Base-by-base conservation (phyloP, 331 rosid species). In the Erythrophleum ivorense region DNA sequence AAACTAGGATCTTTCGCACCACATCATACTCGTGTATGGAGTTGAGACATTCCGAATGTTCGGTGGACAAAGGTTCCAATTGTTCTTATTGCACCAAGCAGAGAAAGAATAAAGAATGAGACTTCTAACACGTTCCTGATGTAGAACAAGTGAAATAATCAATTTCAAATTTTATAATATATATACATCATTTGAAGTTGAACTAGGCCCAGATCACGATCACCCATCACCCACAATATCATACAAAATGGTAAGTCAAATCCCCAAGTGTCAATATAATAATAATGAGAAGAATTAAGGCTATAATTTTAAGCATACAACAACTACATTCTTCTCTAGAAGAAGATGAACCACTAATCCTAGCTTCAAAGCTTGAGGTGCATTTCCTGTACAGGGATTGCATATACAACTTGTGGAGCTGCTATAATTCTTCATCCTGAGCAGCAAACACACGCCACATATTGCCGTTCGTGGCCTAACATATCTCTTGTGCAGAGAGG, bases 381-480 rank as follows among this genome's bases (percentile, higher is more conserved):
- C 85, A 50, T 50, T 76, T 77, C 9, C 63, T 81, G 85, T 62
- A 68, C 82, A 72, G 69, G 53, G 83, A 73, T 34, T 40, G 40
- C 58, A 11, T 76, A 19, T 62, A 64, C 78, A 72, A 19, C 58
- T 62, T n/a, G 19, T 52, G 45, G 18, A 74, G 76, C 59, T 48
- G 74, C 84, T 2, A 48, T 15, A 3, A 21, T 21, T 46, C 58
- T 70, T 45, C 75, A 77, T 57, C 75, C 55, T 50, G 3, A 24
- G 73, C 3, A 49, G 66, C 79, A 31, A 58, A 5, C 38, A 73
- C 65, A 43, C 62, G 58, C 65, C 66, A 54, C 40, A 55, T 19
- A 5, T 24, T 21, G 11, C 19, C 34, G 54, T 10, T 19, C 21
- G 16, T 43, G 52, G 53, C 16, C 21, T 67, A 41, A 40, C 33